Base-by-base conservation (phyloP, 2,329 filamentous ascomycete genomes). In the Torrubiella hemipterigena region DNA sequence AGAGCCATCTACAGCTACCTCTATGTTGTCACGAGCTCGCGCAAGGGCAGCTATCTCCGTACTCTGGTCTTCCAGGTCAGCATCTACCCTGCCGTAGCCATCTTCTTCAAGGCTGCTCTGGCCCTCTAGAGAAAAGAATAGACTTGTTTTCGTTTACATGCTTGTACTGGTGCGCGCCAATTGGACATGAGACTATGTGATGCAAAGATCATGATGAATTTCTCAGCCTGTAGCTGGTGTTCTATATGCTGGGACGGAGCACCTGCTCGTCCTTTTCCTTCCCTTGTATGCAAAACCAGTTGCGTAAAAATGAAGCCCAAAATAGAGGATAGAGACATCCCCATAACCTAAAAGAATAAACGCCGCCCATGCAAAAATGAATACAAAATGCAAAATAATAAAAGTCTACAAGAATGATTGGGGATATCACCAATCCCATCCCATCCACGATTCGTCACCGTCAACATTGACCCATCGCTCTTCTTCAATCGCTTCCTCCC, bases 391-490 rank as follows among this genome's bases (percentile, higher is more conserved):
- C 29, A 27, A 28, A 22, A 27, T n/a, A 31, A 30, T 27, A 29
- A 14, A 27, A 17, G 8, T 7, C 7, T 27, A 14, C 22, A 29
- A 24, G 11, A 16, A 29, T 10, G 22, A 29, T 21, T 27, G 29
- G 17, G 38, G 24, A 36, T 14, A 32, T 42, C 40, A 54, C 48
- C 54, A 55, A 17, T 50, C 46, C 30, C 65, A 50, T 11, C 61
- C 66, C 7, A 54, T 65, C 80, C 80, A 84, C 10, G 63, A 62
- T 42, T 69, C 75, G 10, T 67, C 66, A 2, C 78, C 79, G 50
- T 89, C 82, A n/a, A 93, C 70, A 54, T 93, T 93, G 36, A 73
- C 64, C 81, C 84, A 93, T 27, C 65, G 62, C 2, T 63, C 66
- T 13, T 64, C 52, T 20, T 61, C 60, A 38, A 85, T 65, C 5